phyloP scores from a whole-genome alignment of 495 filamentous ascomycete genomes.

The Pyrenula massariospora region DNA sequence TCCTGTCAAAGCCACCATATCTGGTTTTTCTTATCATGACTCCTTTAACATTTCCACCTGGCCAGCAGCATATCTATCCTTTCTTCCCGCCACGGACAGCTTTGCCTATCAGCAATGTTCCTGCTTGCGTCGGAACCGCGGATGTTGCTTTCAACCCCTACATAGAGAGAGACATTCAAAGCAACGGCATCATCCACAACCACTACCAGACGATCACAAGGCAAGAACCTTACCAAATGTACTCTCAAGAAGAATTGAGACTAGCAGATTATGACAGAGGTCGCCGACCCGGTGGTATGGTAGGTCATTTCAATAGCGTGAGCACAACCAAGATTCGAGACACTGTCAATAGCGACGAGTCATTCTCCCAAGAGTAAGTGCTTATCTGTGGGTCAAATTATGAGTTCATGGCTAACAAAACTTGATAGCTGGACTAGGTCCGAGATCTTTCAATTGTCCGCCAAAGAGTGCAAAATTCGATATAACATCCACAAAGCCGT shows the following conservation, averaged over 20 bases:
- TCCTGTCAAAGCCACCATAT: too few relatives aligned
- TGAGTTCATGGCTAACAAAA: too few relatives aligned
- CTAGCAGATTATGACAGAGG: constrained; percentile 83
- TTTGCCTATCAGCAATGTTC: too few relatives aligned
- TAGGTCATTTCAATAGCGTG: too few relatives aligned
- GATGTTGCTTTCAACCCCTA: constrained; percentile 58
- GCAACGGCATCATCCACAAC: constrained; percentile 41
- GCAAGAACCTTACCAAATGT: constrained; percentile 75
- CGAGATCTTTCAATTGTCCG: background rate
- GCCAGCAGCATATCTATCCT: too few relatives aligned
- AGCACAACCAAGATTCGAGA: too few relatives aligned
- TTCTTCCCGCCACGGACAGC: too few relatives aligned
- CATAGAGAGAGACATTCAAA: constrained; percentile 67
- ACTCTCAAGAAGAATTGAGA: constrained; percentile 81
- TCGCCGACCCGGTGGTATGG: constrained; percentile 67
- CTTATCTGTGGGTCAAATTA: too few relatives aligned
- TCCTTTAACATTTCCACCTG: too few relatives aligned
- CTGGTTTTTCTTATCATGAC: too few relatives aligned
- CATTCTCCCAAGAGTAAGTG: background rate
- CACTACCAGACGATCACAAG: constrained; percentile 83
- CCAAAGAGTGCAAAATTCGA: background rate
- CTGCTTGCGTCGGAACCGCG: constrained; percentile 57
- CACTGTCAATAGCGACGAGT: too few relatives aligned
- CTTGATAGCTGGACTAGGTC: background rate
- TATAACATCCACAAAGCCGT: background rate